Base-by-base conservation (phyloP, 1,284 basidiomycete species). In the Microbotryum intermedium region DNA sequence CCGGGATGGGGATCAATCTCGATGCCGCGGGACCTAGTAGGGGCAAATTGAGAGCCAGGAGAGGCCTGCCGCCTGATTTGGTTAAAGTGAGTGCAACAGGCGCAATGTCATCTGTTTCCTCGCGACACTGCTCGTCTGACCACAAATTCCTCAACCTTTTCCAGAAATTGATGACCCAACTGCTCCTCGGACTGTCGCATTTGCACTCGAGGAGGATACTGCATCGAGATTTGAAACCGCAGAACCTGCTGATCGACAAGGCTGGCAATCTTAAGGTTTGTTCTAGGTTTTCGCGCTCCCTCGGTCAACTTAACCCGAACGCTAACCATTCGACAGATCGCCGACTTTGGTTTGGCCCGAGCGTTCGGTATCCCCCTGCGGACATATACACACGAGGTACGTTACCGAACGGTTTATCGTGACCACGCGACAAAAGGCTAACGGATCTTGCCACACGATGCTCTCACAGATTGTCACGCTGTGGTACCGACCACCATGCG, bases 401-500 rank as follows among this genome's bases (percentile, higher is more conserved):
- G 82, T 70, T 10, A 48, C 26, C 50, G 48, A 71, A 34, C 21
- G 25, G 59, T 20, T 6, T 10, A 21, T 29, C 25, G 30, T 49
- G 29, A n/a, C 26, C 2, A 30, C n/a, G 5, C 4, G 11, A 16
- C 29, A 21, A 13, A 18, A 46, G 11, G 43, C 49, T 42, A n/a
- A 21, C 43, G 44, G 48, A 11, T 39, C 16, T 28, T 29, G 26
- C 20, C 30, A 20, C 29, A 13, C 45, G 66, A 34, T 13, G 29
- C 54, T 53, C 26, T 10, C 2, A 45, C 72, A 94, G 92, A 92
- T 97, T 50, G 95, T 98, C 48, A 98, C 94, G 11, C 81, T 98
- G 29, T 98, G 94, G 94, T 98, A 98, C 75, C 86, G 94, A 58
- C 91, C 94, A 1, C 94, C 95, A 1, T 94, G 97, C 73, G 94